A percentile compares a stretch with the other conserved stretches of the same genome.
These are phyloP conservation scores for Stenogyne calaminthoides DNA, from an alignment of 305 asterid genomes.

Conservation along the genomic window DNA sequence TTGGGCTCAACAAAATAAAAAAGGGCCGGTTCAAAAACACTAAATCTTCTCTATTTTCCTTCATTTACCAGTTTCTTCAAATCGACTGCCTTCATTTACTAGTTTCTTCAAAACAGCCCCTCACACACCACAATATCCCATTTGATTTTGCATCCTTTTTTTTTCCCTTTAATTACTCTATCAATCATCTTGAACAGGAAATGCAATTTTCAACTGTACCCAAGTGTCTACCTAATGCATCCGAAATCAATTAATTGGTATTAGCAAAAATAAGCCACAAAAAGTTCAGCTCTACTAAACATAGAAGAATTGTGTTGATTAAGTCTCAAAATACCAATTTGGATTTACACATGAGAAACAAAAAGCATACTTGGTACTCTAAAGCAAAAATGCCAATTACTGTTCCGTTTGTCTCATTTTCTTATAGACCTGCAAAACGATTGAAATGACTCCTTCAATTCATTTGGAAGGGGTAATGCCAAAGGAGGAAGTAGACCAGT, in stretches of 20 bases:
- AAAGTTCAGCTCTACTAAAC: conserved; percentile 11
- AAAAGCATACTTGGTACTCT: background rate
- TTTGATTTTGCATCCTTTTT: too few species aligned
- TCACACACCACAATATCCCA: too few species aligned
- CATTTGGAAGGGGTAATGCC: conserved; percentile 78
- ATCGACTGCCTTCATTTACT: too few species aligned
- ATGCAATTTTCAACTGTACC: background rate
- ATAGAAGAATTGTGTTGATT: background rate
- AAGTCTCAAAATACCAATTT: background rate
- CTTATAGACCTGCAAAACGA: conserved; percentile 66
- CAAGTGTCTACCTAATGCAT: background rate
- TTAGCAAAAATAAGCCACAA: conserved; percentile 4
- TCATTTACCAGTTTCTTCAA: too few species aligned
- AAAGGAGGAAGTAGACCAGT: conserved; percentile 63
- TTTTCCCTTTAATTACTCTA: too few species aligned
- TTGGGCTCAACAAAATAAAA: too few species aligned
- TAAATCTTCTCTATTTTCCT: too few species aligned
- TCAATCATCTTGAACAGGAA: too few species aligned
- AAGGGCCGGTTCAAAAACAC: too few species aligned
- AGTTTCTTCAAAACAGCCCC: too few species aligned
- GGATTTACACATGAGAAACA: conserved; percentile 10
- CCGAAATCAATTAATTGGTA: background rate
- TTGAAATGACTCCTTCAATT: conserved; percentile 77
- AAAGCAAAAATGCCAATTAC: background rate
- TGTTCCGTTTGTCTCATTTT: conserved; percentile 35